Conservation (phyloP, 345 rosid species). For the Microthlaspi erraticum region DNA sequence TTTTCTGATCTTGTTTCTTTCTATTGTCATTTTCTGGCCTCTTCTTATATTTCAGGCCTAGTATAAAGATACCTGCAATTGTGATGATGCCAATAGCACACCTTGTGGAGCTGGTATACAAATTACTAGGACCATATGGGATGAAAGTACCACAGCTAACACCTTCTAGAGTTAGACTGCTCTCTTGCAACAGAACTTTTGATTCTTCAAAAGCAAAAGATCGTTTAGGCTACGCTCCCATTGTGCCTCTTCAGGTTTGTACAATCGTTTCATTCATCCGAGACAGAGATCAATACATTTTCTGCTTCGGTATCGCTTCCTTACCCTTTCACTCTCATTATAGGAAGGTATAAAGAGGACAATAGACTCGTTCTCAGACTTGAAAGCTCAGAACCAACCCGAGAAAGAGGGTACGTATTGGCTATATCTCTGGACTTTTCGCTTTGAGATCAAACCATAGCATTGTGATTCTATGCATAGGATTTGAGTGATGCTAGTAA, state of each 20-base stretch:
- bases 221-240: slow-evolving; percentile 74
- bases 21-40: neutral
- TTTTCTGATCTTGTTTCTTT: neutral
- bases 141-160: slow-evolving; percentile 93
- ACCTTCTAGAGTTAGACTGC: slow-evolving; percentile 91
- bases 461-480: neutral
- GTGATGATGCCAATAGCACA: slow-evolving; percentile 88
- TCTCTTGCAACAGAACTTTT: slow-evolving; percentile 81
- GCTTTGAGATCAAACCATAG: slow-evolving; percentile 9
- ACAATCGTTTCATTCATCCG: slow-evolving; percentile 24
- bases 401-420: slow-evolving; percentile 70
- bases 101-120: slow-evolving; percentile 69
- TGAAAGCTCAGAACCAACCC: slow-evolving; percentile 59
- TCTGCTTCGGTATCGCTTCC: neutral
- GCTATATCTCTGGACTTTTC: neutral
- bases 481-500: neutral
- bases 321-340: slow-evolving; percentile 1
- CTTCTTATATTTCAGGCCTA: slow-evolving; percentile 62
- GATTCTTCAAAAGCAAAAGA: slow-evolving; percentile 81
- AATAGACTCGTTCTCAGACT: slow-evolving; percentile 72
- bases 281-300: slow-evolving; percentile 1
- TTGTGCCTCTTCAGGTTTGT: slow-evolving; percentile 79
- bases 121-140: slow-evolving; percentile 74
- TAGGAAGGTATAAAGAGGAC: slow-evolving; percentile 91
- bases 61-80: slow-evolving; percentile 77